Percentiles rank a stretch among this genome's conserved stretches.
Evolutionary conservation across 306 rosid species (phyloP).

Genomic region (Cicer cuneatum): DNA sequence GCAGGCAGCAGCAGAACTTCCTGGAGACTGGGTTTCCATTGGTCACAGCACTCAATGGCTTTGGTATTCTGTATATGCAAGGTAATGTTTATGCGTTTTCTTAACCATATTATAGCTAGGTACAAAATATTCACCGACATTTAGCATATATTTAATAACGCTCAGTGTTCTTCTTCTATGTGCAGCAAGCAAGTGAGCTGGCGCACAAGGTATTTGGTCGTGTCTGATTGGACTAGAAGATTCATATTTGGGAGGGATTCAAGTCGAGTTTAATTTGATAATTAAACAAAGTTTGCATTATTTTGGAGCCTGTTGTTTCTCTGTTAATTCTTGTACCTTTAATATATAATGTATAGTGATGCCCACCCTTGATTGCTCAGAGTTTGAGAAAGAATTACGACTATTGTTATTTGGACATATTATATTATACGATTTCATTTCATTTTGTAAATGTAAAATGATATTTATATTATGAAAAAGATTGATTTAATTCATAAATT

Average conservation of each 20-base stretch:
- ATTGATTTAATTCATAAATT: no score
- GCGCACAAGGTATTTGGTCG: conserved; percentile 82
- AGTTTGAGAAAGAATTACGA: background rate
- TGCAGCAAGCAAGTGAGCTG: conserved; percentile 98
- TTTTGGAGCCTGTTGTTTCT: background rate
- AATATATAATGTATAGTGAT: background rate
- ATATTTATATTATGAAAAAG: no score
- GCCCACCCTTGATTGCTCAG: background rate
- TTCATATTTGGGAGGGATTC: conserved; percentile 94
- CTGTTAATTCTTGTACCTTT: conserved; percentile 34
- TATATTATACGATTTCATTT: no score
- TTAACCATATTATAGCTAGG: background rate
- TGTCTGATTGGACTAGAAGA: conserved; percentile 89
- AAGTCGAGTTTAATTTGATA: conserved; percentile 60
- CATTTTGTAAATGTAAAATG: no score
- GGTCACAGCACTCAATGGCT: conserved; percentile 99
- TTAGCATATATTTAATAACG: background rate
- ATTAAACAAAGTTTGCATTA: background rate
- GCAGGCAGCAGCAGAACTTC: conserved; percentile 93
- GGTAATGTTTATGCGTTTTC: conserved; percentile 47
- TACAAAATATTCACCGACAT: background rate
- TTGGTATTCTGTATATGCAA: conserved; percentile 98
- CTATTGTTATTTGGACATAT: no score
- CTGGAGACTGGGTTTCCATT: conserved; percentile 97
- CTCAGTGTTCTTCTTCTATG: background rate